Evolutionary conservation across 192 early-diverging fungal species (phyloP), one percentile per base, ranked within the genome.

Genomic region (Geranomyces michiganensis): DNA sequence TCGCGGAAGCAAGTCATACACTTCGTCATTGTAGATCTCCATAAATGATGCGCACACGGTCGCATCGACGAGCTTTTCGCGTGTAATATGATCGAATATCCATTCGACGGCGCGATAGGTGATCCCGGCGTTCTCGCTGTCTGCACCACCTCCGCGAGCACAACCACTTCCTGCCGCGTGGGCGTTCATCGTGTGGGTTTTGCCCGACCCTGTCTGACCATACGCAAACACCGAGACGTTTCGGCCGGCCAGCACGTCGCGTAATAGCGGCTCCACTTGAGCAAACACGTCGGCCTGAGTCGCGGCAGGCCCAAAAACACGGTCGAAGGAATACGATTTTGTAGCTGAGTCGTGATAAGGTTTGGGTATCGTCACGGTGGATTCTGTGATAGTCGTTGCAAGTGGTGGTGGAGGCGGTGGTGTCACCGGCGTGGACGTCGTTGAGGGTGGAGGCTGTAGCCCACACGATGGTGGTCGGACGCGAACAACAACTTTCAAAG

Each of bases 161-260:
- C 36, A 10, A 41, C 36, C 36, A 41, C 36, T n/a, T n/a, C n/a
- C n/a, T n/a, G n/a, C 36, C 5, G 36, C 51, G 51, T 14, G 14
- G 21, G 95, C 94, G 45, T 94, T 94, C 96, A 98, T 98, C 9
- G 94, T 98, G 73, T 90, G 92, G 14, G 96, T 97, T 79, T 98
- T 98, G 59, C 96, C 96, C 4, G 90, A 91, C 14, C 93, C 95
- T 13, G 95, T 96, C 82, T 98, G 93, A 13, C 93, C 92, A 92
- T 87, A 87, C 45, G 96, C 96, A 58, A 99, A 83, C 44, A 99
- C 90, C 0, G 96, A 97, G 27, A 91, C 92, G 80, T 97, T 98
- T 74, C 93, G 95, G 21, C 96, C 96, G 83, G 92, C 88, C 7
- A 91, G 55, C 62, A 94, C 89, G 48, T 87, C 84, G 6, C 85